Conservation (phyloP, 495 filamentous ascomycete species). For the Aspergillus heteromorphus region DNA sequence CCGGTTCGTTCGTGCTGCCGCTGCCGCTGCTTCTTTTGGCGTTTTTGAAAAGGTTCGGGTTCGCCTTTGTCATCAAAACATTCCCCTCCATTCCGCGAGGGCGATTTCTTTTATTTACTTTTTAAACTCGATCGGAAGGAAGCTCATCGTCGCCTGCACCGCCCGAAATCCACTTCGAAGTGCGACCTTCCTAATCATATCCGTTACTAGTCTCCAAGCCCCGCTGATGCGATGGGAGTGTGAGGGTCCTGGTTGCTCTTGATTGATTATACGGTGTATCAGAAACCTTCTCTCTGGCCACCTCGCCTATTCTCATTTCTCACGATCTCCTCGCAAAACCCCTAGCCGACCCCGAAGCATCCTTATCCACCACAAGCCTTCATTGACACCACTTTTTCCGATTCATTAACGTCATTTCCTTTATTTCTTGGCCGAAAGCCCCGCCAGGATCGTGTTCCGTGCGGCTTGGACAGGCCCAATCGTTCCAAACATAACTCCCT, state of each 20-base stretch:
- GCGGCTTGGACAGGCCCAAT: constrained; percentile 13
- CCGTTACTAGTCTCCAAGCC: constrained; percentile 6
- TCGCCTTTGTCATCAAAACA: background rate
- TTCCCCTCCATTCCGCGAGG: background rate
- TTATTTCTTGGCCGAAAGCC: constrained; percentile 10
- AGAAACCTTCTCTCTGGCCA: constrained; percentile 15
- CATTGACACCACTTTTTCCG: background rate
- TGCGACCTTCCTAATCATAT: constrained; percentile 7
- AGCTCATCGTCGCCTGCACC: background rate
- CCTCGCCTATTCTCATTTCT: constrained; percentile 12
- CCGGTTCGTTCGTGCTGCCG: background rate
- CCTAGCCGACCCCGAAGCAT: constrained; percentile 11
- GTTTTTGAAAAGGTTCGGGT: background rate
- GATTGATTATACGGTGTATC: constrained; percentile 11
- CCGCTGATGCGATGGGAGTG: constrained; percentile 12
- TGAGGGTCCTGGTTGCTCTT: constrained; percentile 8
- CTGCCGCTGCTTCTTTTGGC: background rate
- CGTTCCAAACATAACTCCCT: constrained; percentile 10
- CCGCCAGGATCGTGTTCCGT: constrained; percentile 13
- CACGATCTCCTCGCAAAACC: constrained; percentile 10
- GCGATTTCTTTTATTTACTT: background rate
- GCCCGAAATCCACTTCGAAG: background rate
- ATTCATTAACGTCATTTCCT: constrained; percentile 6
- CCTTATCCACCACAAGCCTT: background rate
- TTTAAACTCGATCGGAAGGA: background rate